A percentile compares a stretch with the other conserved stretches of the same genome.
Evolutionary conservation across 2,329 filamentous ascomycete genomes (phyloP).

Genomic region (Malbranchea cinnamomea): DNA sequence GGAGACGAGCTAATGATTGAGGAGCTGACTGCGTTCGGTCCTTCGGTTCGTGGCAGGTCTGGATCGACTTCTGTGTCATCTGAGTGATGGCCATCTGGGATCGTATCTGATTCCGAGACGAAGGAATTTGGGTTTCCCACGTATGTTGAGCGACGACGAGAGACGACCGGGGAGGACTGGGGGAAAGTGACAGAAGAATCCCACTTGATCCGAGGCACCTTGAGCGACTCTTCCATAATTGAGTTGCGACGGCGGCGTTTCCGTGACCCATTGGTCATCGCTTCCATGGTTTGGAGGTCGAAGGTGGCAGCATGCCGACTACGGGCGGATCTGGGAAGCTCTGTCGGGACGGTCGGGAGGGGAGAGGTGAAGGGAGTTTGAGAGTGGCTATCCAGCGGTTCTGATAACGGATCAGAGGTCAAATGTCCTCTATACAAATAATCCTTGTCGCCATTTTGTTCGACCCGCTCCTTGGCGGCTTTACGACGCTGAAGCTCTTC

Average conservation of each 20-base stretch:
- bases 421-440: too few species aligned
- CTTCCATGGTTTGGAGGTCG: slow-evolving; percentile 28
- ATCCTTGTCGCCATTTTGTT: slow-evolving; percentile 57
- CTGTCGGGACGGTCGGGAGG: slow-evolving; percentile 70
- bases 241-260: slow-evolving; percentile 60
- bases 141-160: slow-evolving; percentile 59
- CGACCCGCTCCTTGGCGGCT: slow-evolving; percentile 66
- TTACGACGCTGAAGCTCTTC: slow-evolving; percentile 83
- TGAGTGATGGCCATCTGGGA: slow-evolving; percentile 38
- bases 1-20: slow-evolving; percentile 61
- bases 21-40: slow-evolving; percentile 21
- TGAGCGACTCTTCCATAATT: slow-evolving; percentile 34
- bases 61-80: slow-evolving; percentile 58
- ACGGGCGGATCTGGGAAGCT: slow-evolving; percentile 44
- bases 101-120: slow-evolving; percentile 54
- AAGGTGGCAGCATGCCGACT: slow-evolving; percentile 31
- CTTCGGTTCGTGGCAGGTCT: slow-evolving; percentile 47
- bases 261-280: slow-evolving; percentile 35
- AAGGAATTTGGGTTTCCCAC: slow-evolving; percentile 59
- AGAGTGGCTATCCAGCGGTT: slow-evolving; percentile 56
- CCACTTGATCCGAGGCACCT: slow-evolving; percentile 51
- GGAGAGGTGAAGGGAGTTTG: slow-evolving; percentile 56
- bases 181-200: slow-evolving; percentile 62
- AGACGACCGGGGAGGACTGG: slow-evolving; percentile 76
- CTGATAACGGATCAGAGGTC: slow-evolving; percentile 73